These are phyloP conservation scores for Candida jianshihensis DNA, from an alignment of 805 yeast species.

Conservation along the genomic window DNA sequence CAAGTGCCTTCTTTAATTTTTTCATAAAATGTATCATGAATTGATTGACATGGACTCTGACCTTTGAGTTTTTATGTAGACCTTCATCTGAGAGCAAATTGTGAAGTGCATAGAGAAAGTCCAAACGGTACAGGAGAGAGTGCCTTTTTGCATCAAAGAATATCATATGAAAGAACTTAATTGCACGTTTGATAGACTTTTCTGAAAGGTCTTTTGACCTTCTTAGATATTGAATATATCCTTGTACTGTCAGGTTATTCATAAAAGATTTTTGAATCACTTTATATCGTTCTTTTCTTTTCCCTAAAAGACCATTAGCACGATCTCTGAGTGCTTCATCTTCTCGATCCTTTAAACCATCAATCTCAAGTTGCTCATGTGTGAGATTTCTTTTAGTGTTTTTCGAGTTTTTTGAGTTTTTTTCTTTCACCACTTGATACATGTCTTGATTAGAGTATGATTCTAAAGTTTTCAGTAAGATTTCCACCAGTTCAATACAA, in stretches of 20 bases:
- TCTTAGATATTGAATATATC: constrained; percentile 56
- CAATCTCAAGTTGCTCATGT: constrained; percentile 26
- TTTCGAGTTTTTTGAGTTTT: constrained; percentile 29
- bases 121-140: constrained; percentile 57
- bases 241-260: constrained; percentile 53
- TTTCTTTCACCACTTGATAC: constrained; percentile 39
- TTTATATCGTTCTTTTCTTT: constrained; percentile 39
- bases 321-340: constrained; percentile 21
- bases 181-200: constrained; percentile 51
- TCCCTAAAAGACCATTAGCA: constrained; percentile 14
- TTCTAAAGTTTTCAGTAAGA: constrained; percentile 62
- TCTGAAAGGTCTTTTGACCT: constrained; percentile 57
- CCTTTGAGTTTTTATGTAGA: constrained; percentile 35
- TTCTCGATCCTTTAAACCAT: constrained; percentile 26
- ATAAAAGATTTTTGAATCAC: constrained; percentile 39
- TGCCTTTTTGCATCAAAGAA: constrained; percentile 58
- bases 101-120: constrained; percentile 57
- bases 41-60: constrained; percentile 55
- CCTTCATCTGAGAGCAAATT: constrained; percentile 46
- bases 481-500: constrained; percentile 57
- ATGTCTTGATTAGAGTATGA: constrained; percentile 52
- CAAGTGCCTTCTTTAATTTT: constrained; percentile 41
- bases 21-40: constrained; percentile 62
- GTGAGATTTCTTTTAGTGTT: constrained; percentile 18
- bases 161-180: constrained; percentile 66